Evolutionary conservation across 2,329 filamentous ascomycete genomes (phyloP).

Genomic region (Shiraia bambusicola): DNA sequence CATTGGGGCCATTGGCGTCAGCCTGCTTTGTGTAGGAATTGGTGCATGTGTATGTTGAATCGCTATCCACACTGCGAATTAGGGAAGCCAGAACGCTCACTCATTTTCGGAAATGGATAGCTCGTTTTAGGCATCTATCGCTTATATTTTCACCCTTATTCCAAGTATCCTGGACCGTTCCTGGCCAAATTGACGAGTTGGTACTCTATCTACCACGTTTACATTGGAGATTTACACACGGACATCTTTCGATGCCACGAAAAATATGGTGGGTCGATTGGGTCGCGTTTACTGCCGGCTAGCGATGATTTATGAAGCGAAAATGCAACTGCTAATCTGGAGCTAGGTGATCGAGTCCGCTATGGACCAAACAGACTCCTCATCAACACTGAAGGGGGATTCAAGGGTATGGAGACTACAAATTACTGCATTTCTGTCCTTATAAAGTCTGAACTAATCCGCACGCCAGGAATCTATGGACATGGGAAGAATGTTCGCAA

Average conservation of each 20-base stretch:
- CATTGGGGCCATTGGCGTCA: too few species aligned
- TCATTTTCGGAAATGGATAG: too few species aligned
- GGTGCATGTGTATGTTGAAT: too few species aligned
- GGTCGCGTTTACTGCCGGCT: too few species aligned
- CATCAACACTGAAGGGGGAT: conserved; percentile 68
- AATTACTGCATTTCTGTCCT: too few species aligned
- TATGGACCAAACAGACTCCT: conserved; percentile 74
- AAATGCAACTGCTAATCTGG: not conserved
- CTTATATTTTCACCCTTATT: conserved; percentile 10
- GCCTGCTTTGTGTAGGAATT: too few species aligned
- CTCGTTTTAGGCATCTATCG: too few species aligned
- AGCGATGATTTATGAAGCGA: not conserved
- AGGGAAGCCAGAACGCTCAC: too few species aligned
- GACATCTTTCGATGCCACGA: not conserved
- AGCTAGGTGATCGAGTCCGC: conserved; percentile 59
- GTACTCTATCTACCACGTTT: conserved; percentile 60
- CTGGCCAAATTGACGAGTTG: conserved; percentile 17
- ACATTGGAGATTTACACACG: conserved; percentile 54
- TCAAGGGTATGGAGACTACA: too few species aligned
- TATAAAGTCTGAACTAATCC: not conserved
- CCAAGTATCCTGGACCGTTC: conserved; percentile 37
- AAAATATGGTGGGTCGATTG: conserved; percentile 45
- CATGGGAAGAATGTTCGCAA: too few species aligned
- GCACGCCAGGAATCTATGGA: too few species aligned
- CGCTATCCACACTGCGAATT: too few species aligned